Evolutionary conservation across 192 early-diverging fungal species (phyloP).

Genomic region (Dissophora globulifera): DNA sequence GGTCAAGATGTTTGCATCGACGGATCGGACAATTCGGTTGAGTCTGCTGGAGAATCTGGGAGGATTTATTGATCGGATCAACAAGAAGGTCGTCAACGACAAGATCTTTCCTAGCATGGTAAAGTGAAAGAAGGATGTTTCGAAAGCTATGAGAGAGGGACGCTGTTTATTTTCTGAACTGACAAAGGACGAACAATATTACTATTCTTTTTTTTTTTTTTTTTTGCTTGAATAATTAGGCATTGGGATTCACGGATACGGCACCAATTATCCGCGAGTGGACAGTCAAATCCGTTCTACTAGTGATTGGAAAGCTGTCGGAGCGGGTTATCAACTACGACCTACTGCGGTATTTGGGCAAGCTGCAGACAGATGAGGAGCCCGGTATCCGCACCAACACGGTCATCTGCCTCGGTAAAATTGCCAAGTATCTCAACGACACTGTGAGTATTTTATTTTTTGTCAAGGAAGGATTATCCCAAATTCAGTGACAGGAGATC

Average conservation of each 20-base stretch:
- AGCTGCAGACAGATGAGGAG: slow-evolving; percentile 88
- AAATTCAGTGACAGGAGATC: too few species aligned
- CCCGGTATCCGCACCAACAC: slow-evolving; percentile 97
- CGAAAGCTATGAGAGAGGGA: too few species aligned
- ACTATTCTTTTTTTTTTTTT: too few species aligned
- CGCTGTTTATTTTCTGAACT: not conserved
- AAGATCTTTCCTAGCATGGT: slow-evolving; percentile 91
- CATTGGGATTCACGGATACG: slow-evolving; percentile 88
- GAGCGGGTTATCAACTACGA: slow-evolving; percentile 86
- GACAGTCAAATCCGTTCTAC: slow-evolving; percentile 85
- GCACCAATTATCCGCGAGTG: slow-evolving; percentile 92
- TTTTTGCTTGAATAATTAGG: too few species aligned
- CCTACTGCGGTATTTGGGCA: slow-evolving; percentile 86
- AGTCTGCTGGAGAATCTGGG: slow-evolving; percentile 85
- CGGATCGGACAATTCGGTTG: slow-evolving; percentile 88
- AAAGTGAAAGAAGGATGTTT: too few species aligned
- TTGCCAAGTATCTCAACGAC: slow-evolving; percentile 81
- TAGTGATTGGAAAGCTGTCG: slow-evolving; percentile 69
- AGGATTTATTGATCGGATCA: slow-evolving; percentile 75
- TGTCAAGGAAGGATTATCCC: too few species aligned
- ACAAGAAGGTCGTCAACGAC: slow-evolving; percentile 74
- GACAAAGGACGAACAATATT: too few species aligned
- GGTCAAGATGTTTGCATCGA: slow-evolving; percentile 86
- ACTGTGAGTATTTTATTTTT: slow-evolving; percentile 56
- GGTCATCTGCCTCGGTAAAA: slow-evolving; percentile 94